Evolutionary conservation across 192 early-diverging fungal species (phyloP).

Genomic region (Entrophospora sp.): DNA sequence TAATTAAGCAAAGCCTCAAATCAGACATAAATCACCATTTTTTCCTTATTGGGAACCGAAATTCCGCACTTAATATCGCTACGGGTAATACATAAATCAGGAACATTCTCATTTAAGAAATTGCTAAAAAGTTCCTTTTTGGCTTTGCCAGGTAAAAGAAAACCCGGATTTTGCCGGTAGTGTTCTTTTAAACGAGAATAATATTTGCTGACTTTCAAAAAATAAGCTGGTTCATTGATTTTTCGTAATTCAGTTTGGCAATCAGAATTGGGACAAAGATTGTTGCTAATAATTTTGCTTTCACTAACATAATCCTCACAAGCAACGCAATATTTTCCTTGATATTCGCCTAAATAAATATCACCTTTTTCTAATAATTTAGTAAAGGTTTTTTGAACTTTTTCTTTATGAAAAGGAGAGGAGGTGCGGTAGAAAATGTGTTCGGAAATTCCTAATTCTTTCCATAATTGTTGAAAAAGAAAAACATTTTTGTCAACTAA

Average conservation of each 20-base stretch:
- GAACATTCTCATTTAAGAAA: neutral
- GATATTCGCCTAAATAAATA: neutral
- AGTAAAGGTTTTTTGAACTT: slow-evolving; percentile 6
- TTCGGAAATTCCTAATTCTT: slow-evolving; percentile 1
- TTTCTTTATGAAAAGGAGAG: neutral
- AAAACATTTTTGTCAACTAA: neutral
- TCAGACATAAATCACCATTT: slow-evolving; percentile 6
- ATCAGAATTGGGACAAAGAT: neutral
- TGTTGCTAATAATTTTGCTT: neutral
- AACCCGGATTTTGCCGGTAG: neutral
- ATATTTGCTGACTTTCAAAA: neutral
- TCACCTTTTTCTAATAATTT: neutral
- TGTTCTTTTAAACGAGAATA: neutral
- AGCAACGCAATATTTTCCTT: neutral
- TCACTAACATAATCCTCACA: neutral
- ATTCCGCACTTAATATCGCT: neutral
- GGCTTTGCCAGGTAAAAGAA: neutral
- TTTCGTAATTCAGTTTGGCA: neutral
- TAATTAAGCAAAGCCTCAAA: slow-evolving; percentile 3
- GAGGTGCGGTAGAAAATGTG: slow-evolving; percentile 6
- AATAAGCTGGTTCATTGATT: slow-evolving; percentile 1
- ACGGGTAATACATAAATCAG: neutral
- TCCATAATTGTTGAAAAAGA: neutral
- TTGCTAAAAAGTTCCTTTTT: slow-evolving; percentile 2
- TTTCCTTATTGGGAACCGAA: neutral